These are phyloP conservation scores for Mycena citricolor DNA, from an alignment of 1,284 basidiomycete genomes.

Conservation along the genomic window DNA sequence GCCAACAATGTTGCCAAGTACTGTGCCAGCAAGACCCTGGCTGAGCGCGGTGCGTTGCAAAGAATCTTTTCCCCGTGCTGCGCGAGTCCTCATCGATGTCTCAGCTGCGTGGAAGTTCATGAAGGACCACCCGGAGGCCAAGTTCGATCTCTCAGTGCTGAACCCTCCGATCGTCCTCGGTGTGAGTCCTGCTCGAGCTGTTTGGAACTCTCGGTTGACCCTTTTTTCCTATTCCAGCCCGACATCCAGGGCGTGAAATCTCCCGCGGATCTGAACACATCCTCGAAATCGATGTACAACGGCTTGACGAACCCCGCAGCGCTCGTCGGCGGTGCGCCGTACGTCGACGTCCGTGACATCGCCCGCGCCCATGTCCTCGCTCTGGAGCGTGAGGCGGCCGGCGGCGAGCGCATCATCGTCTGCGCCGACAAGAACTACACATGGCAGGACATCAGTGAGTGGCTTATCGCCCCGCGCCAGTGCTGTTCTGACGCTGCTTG, in stretches of 20 bases:
- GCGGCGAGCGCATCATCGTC: conserved; percentile 50
- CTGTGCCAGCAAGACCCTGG: conserved; percentile 45
- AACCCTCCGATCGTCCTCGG: conserved; percentile 41
- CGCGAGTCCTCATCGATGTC: neutral
- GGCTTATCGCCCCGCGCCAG: neutral
- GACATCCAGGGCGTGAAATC: conserved; percentile 30
- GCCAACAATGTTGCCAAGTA: conserved; percentile 38
- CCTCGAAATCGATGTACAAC: conserved; percentile 28
- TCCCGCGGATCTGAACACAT: conserved; percentile 29
- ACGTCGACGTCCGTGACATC: conserved; percentile 61
- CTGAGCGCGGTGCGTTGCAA: conserved; percentile 46
- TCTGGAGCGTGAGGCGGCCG: conserved; percentile 46
- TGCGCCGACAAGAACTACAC: conserved; percentile 31
- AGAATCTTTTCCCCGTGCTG: neutral
- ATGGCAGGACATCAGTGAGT: conserved; percentile 33
- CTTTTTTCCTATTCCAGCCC: conserved; percentile 26
- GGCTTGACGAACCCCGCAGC: conserved; percentile 25
- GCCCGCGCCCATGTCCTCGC: conserved; percentile 52
- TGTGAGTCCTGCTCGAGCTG: conserved; percentile 3
- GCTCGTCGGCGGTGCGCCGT: conserved; percentile 26
- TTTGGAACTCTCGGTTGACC: neutral
- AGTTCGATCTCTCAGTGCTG: conserved; percentile 44
- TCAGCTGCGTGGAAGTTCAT: conserved; percentile 48
- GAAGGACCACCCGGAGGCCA: conserved; percentile 33
- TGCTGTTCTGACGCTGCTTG: conserved; percentile 1